Evolutionary conservation across 768 basidiomycete genomes (phyloP).

Genomic region (Thelephora ganbajun): DNA sequence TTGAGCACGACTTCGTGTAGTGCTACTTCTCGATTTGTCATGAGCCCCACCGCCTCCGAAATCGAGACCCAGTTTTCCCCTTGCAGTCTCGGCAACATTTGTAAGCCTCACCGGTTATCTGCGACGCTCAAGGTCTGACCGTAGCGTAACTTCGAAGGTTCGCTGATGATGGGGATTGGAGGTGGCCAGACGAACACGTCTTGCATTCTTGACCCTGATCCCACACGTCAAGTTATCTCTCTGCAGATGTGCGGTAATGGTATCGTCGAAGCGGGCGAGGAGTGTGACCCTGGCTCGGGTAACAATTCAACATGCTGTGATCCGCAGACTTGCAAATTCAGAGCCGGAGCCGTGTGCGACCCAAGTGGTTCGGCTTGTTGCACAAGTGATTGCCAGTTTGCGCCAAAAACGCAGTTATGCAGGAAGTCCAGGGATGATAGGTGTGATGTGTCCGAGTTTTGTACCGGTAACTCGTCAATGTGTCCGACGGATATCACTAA

Average conservation of each 20-base stretch:
- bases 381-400: slow-evolving; percentile 51
- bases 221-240: slow-evolving; percentile 29
- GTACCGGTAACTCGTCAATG: slow-evolving; percentile 57
- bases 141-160: slow-evolving; percentile 26
- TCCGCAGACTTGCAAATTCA: slow-evolving; percentile 61
- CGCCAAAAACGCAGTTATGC: slow-evolving; percentile 55
- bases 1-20: slow-evolving; percentile 42
- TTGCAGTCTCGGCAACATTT: slow-evolving; percentile 78
- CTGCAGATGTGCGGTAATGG: slow-evolving; percentile 75
- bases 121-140: neutral
- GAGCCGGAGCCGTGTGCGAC: slow-evolving; percentile 58
- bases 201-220: slow-evolving; percentile 53
- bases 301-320: slow-evolving; percentile 60
- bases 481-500: slow-evolving; percentile 56
- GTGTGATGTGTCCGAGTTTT: slow-evolving; percentile 65
- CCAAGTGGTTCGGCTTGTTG: slow-evolving; percentile 69
- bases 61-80: slow-evolving; percentile 60
- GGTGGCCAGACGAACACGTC: slow-evolving; percentile 38
- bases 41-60: slow-evolving; percentile 63
- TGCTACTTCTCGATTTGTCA: slow-evolving; percentile 59
- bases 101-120: slow-evolving; percentile 25
- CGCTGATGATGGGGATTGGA: slow-evolving; percentile 38
- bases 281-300: slow-evolving; percentile 71
- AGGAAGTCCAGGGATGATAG: slow-evolving; percentile 45
- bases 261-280: slow-evolving; percentile 71